Conservation (phyloP, 495 filamentous ascomycete genomes). For the Letharia columbiana region DNA sequence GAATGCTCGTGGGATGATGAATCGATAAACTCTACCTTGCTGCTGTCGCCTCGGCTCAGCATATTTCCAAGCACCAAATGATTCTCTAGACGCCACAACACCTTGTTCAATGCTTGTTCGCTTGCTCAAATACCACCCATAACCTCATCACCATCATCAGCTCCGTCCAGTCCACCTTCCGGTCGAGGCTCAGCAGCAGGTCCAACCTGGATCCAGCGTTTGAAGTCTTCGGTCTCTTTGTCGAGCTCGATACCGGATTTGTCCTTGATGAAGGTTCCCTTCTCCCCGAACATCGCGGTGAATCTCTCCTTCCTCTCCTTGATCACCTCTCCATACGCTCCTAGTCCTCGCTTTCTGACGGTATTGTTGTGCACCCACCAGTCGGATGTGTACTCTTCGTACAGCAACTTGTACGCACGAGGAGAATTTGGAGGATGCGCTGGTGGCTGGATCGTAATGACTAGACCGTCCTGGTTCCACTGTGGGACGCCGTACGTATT, state of each 20-base stretch:
- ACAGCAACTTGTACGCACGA: conserved; percentile 73
- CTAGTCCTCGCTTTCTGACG: conserved; percentile 20
- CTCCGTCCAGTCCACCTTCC: not conserved
- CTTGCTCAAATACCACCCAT: conserved; percentile 19
- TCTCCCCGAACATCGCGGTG: conserved; percentile 20
- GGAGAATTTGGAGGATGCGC: conserved; percentile 40
- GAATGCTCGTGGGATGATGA: not conserved
- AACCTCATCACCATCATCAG: conserved; percentile 17
- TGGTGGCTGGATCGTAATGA: conserved; percentile 49
- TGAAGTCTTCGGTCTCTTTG: conserved; percentile 15
- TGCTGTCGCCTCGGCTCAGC: not conserved
- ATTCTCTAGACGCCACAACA: not conserved
- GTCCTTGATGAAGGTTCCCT: conserved; percentile 17
- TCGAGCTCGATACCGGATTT: conserved; percentile 17
- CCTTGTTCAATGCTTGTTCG: not conserved
- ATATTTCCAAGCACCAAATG: conserved; percentile 1
- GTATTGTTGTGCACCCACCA: conserved; percentile 36
- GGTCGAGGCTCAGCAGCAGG: conserved; percentile 3
- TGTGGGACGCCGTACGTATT: conserved; percentile 43
- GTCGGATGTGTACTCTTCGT: conserved; percentile 58
- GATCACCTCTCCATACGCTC: conserved; percentile 17
- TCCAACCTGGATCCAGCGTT: conserved; percentile 18
- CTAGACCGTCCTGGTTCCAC: conserved; percentile 62
- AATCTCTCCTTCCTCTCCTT: conserved; percentile 23
- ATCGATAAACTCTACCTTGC: not conserved